Base-by-base conservation (phyloP, 139 green algal species). In the Gonium pectorale region DNA sequence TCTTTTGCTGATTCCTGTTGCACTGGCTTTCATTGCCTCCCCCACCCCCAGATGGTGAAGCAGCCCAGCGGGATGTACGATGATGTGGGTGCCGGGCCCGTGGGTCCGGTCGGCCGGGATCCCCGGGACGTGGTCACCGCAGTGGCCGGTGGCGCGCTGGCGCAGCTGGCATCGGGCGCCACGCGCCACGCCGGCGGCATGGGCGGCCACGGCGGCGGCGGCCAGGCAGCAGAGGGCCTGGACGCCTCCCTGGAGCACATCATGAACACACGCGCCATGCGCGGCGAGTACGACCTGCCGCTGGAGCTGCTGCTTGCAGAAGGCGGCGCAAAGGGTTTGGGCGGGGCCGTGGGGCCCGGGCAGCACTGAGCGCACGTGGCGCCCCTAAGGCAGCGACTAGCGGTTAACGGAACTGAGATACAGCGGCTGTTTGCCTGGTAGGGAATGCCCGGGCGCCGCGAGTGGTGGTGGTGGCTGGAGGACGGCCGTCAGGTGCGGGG, bases 181-280 rank as follows among this genome's bases (percentile, higher is more conserved):
- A 37, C 37, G 37, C 37, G 38, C 38, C 66, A 72, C 38, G 66
- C 51, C 11, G 37, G 19, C 17, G 49, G 17, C 27, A n/a, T n/a
- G n/a, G 67, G 40, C 41, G 67, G 67, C 24, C 59, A 75, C 67
- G 67, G 26, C 40, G 67, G 24, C 41, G 43, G 9, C 62, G 62
- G n/a, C 62, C n/a, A n/a, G n/a, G n/a, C n/a, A n/a, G n/a, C n/a
- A n/a, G n/a, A 19, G 37, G 67, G 69, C 9, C 51, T 78, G 3
- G 69, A 78, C n/a, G 44, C 69, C 69, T n/a, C 44, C 27, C 69
- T 78, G 11, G 67, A 75, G 22, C 67, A 75, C 11, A 75, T 75
- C 9, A 64, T 78, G 2, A 78, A 78, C 31, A 64, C 69, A 2
- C 44, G 69, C 1, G 69, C 69, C 44, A 78, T 78, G 69, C 43